Conservation (phyloP, 495 filamentous ascomycete species). For the Talaromyces nanjingensis region DNA sequence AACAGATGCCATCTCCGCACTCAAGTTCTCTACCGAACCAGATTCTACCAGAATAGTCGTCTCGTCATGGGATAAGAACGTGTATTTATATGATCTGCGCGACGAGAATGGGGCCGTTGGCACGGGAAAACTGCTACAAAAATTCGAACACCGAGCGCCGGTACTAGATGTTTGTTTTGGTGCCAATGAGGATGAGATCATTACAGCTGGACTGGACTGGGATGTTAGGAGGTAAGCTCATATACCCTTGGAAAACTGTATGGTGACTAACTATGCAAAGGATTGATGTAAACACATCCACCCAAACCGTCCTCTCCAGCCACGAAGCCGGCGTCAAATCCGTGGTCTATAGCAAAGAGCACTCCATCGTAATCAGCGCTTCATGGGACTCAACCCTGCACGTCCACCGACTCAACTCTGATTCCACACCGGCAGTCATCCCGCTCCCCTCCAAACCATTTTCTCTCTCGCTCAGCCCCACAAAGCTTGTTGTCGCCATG, state of each 20-base stretch:
- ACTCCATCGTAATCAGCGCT: constrained; percentile 74
- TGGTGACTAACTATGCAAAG: constrained; percentile 30
- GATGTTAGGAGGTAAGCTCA: constrained; percentile 62
- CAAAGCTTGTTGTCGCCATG: constrained; percentile 92
- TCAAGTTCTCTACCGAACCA: constrained; percentile 73
- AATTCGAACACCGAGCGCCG: constrained; percentile 76
- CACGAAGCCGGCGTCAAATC: constrained; percentile 74
- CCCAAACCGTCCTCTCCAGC: constrained; percentile 67
- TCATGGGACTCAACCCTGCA: constrained; percentile 93
- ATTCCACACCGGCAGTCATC: constrained; percentile 47
- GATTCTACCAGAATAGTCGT: constrained; percentile 64
- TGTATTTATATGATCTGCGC: constrained; percentile 81
- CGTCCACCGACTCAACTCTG: constrained; percentile 56
- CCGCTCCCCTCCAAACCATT: constrained; percentile 77
- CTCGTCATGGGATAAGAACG: constrained; percentile 89
- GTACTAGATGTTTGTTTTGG: constrained; percentile 92
- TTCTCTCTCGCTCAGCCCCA: constrained; percentile 70
- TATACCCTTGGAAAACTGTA: neutral
- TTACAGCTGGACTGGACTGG: constrained; percentile 77
- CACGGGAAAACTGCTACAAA: constrained; percentile 56
- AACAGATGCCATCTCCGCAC: constrained; percentile 77
- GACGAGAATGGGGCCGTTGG: constrained; percentile 49
- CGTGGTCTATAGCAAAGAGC: constrained; percentile 70
- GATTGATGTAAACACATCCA: constrained; percentile 63
- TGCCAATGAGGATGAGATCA: constrained; percentile 68